Evolutionary conservation across 2,329 filamentous ascomycete genomes (phyloP).

Genomic region (Aphanocladium album): DNA sequence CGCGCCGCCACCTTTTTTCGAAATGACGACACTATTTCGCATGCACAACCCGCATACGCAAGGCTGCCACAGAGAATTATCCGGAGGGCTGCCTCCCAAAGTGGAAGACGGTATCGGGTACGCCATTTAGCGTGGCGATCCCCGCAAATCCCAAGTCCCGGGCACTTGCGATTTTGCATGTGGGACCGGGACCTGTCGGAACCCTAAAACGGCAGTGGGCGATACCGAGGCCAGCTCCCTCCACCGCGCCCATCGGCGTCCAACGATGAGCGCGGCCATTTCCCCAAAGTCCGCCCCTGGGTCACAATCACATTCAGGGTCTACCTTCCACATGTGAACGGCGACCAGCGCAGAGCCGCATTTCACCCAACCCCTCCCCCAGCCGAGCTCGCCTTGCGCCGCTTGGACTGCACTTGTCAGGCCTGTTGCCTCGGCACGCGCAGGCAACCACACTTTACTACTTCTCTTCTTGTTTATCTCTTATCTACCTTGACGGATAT

Average conservation of each 20-base stretch:
- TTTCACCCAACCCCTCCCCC: background rate
- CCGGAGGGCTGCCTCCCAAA: background rate
- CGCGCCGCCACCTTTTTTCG: background rate
- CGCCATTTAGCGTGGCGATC: background rate
- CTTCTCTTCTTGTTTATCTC: conserved; percentile 6
- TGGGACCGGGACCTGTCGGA: conserved; percentile 9
- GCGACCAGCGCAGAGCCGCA: background rate
- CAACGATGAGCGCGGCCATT: background rate
- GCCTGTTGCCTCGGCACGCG: background rate
- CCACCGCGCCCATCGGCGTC: background rate
- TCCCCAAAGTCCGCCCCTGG: background rate
- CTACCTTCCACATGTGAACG: conserved; percentile 6
- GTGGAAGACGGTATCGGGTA: background rate
- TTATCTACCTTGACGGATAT: background rate
- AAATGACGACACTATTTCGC: background rate
- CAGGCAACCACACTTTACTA: too few relatives aligned
- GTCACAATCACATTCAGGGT: conserved; percentile 1
- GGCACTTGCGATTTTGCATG: background rate
- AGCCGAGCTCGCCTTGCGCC: background rate
- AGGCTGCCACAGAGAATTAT: background rate
- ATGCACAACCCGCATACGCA: background rate
- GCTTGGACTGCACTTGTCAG: background rate
- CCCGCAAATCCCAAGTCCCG: background rate
- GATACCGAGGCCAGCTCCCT: background rate
- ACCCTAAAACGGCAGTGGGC: conserved; percentile 2